Conservation (phyloP, 805 yeast genomes). For the Sugiyamaella chiloensis region DNA sequence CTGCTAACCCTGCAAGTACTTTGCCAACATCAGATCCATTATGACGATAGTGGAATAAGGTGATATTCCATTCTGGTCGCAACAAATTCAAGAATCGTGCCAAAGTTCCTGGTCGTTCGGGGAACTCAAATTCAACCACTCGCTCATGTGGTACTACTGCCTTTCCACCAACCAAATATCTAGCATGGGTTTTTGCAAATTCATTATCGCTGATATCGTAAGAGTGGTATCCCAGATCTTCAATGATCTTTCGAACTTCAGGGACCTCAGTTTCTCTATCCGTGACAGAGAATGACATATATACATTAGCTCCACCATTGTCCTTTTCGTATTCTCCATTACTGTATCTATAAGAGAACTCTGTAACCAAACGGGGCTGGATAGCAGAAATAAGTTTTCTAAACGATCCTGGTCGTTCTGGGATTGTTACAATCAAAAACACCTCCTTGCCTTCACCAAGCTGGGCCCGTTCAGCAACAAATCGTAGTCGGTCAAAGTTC, state of each 20-base stretch:
- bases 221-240: slow-evolving; percentile 64
- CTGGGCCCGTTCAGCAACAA: slow-evolving; percentile 95
- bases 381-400: slow-evolving; percentile 69
- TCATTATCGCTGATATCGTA: slow-evolving; percentile 88
- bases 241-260: slow-evolving; percentile 57
- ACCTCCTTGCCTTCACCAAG: slow-evolving; percentile 98
- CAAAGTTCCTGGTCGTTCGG: slow-evolving; percentile 95
- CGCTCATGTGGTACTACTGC: slow-evolving; percentile 71
- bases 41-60: slow-evolving; percentile 94
- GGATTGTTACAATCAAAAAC: slow-evolving; percentile 83
- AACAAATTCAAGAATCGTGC: slow-evolving; percentile 70
- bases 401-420: slow-evolving; percentile 92
- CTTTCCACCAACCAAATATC: slow-evolving; percentile 94
- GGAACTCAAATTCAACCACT: slow-evolving; percentile 84
- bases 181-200: slow-evolving; percentile 92
- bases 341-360: slow-evolving; percentile 82
- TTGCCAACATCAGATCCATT: slow-evolving; percentile 95
- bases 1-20: slow-evolving; percentile 83
- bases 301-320: slow-evolving; percentile 62
- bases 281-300: slow-evolving; percentile 77
- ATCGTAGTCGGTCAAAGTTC: slow-evolving; percentile 94
- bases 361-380: slow-evolving; percentile 88
- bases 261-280: slow-evolving; percentile 72
- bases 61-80: slow-evolving; percentile 82
- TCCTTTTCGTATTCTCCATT: slow-evolving; percentile 33